A percentile compares a stretch with the other conserved stretches of the same genome.
These are phyloP conservation scores for Leishmania guyanensis DNA, from an alignment of 208 protist species.

Conservation along the genomic window DNA sequence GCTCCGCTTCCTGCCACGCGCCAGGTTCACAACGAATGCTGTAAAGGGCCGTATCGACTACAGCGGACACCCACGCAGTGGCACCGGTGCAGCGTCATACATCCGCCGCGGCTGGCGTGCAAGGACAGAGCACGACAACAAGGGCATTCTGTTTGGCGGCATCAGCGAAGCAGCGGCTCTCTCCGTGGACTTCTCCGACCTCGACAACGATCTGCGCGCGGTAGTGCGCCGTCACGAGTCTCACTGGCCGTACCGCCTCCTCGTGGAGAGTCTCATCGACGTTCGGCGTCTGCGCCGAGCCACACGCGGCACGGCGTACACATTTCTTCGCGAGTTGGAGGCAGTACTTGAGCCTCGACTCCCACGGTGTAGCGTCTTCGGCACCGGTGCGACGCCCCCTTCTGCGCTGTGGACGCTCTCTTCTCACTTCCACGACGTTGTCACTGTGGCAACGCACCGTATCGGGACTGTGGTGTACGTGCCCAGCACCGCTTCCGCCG, in stretches of 20 bases:
- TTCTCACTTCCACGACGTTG: constrained; percentile 65
- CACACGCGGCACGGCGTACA: constrained; percentile 43
- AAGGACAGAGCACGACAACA: constrained; percentile 24
- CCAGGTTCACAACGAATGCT: constrained; percentile 20
- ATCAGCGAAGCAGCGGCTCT: constrained; percentile 41
- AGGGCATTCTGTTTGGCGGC: constrained; percentile 42
- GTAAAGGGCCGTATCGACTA: constrained; percentile 30
- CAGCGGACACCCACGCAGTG: constrained; percentile 10
- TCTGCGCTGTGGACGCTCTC: constrained; percentile 86
- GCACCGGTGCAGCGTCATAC: constrained; percentile 7
- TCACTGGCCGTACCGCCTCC: constrained; percentile 55
- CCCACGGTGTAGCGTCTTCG: constrained; percentile 30
- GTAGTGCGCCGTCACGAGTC: constrained; percentile 51
- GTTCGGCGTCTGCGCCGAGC: constrained; percentile 71
- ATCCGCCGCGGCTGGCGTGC: constrained; percentile 35
- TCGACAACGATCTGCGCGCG: constrained; percentile 67
- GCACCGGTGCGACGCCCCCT: constrained; percentile 32
- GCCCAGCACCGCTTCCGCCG: not conserved
- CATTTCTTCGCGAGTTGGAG: constrained; percentile 66
- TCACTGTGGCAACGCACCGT: constrained; percentile 75
- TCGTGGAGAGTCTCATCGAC: constrained; percentile 77
- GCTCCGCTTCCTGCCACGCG: constrained; percentile 34
- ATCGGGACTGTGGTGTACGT: constrained; percentile 47
- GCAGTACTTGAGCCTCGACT: constrained; percentile 41
- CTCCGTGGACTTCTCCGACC: constrained; percentile 41